phyloP scores from a whole-genome alignment of 208 protist genomes.

The Herpetomonas samuelpessoai region DNA sequence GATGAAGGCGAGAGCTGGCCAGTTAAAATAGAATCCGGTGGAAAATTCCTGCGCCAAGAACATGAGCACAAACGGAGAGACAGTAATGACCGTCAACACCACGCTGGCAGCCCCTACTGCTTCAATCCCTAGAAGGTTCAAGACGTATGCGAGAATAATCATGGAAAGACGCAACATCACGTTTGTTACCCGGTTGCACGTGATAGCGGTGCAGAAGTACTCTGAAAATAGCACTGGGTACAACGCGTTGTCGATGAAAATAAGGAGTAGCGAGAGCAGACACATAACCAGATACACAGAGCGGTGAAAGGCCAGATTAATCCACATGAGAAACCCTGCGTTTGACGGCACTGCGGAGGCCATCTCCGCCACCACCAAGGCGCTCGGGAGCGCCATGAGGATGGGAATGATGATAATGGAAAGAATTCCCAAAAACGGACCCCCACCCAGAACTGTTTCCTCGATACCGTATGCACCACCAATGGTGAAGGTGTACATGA shows the following conservation, averaged over 20 bases:
- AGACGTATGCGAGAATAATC: constrained; percentile 39
- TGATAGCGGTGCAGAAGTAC: constrained; percentile 57
- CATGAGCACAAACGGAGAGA: constrained; percentile 61
- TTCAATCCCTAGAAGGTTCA: constrained; percentile 71
- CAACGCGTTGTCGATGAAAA: constrained; percentile 72
- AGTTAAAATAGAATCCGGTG: constrained; percentile 68
- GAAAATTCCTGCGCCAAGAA: constrained; percentile 54
- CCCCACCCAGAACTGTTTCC: constrained; percentile 77
- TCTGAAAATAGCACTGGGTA: constrained; percentile 82
- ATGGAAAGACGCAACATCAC: constrained; percentile 44
- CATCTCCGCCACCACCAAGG: constrained; percentile 73
- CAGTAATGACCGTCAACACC: constrained; percentile 45
- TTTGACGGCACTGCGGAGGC: constrained; percentile 73
- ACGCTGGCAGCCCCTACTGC: constrained; percentile 62
- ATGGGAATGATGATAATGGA: constrained; percentile 70
- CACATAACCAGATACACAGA: constrained; percentile 65
- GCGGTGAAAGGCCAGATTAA: constrained; percentile 58
- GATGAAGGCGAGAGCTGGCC: constrained; percentile 59
- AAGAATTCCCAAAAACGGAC: constrained; percentile 57
- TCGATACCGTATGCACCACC: constrained; percentile 79
- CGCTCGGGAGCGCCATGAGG: constrained; percentile 59
- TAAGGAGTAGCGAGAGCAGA: constrained; percentile 57
- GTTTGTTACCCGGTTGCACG: constrained; percentile 20
- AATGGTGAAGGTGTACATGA: constrained; percentile 84
- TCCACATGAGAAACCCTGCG: constrained; percentile 76